Conservation (phyloP, 495 filamentous ascomycete genomes). For the Penicillium herquei region DNA sequence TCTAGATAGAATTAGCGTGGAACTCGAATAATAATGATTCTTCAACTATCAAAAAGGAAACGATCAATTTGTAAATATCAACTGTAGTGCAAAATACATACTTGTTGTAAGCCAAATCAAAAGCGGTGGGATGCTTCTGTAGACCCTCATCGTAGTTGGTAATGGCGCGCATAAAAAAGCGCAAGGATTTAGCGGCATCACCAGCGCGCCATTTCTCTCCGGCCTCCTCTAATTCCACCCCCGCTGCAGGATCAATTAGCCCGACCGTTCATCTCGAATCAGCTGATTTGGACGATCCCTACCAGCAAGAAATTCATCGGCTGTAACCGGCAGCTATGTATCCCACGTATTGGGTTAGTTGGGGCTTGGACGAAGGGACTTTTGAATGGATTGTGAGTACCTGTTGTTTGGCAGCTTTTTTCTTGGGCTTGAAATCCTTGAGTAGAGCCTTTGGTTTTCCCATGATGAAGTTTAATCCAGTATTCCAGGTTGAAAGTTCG, state of each 20-base stretch:
- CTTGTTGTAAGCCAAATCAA: constrained; percentile 77
- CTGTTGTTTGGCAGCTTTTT: constrained; percentile 41
- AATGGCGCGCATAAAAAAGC: constrained; percentile 68
- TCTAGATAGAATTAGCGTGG: constrained; percentile 27
- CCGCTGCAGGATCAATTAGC: constrained; percentile 39
- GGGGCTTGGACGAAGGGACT: too few species aligned
- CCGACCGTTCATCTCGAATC: not conserved
- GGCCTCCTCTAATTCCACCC: constrained; percentile 65
- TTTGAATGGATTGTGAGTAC: not conserved
- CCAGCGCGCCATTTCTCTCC: constrained; percentile 74
- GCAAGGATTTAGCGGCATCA: constrained; percentile 64
- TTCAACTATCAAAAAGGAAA: not conserved
- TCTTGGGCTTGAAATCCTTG: constrained; percentile 45
- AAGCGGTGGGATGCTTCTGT: constrained; percentile 52
- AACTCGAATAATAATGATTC: not conserved
- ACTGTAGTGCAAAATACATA: constrained; percentile 27
- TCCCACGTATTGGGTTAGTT: not conserved
- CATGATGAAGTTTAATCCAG: constrained; percentile 42
- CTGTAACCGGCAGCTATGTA: constrained; percentile 51
- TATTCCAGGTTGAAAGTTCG: too few species aligned
- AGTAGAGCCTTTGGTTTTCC: constrained; percentile 54
- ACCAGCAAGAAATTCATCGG: constrained; percentile 63
- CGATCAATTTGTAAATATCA: not conserved
- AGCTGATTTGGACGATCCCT: not conserved
- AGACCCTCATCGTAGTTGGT: constrained; percentile 62